Conservation (phyloP, 139 green algal genomes). For the Deuterostichococcus epilithicus region DNA sequence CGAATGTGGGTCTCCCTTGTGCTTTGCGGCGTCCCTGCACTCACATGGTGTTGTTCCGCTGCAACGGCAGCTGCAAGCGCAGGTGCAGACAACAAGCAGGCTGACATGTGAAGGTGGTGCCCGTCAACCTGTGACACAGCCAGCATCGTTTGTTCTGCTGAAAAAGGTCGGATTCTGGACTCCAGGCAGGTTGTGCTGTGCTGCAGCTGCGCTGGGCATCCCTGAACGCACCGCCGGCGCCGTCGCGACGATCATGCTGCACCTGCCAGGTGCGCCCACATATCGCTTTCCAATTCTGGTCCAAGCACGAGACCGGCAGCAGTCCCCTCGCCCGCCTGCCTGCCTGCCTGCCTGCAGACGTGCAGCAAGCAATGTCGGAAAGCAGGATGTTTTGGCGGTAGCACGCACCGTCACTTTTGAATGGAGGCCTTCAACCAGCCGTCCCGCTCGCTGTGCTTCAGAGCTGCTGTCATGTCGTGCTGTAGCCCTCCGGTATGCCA, state of each 20-base stretch:
- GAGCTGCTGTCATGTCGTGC: background rate
- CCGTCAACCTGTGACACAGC: background rate
- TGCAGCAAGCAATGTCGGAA: background rate
- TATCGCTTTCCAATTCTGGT: background rate
- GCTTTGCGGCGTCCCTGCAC: too few relatives aligned
- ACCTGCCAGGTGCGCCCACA: background rate
- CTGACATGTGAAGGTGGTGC: background rate
- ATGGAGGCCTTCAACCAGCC: background rate
- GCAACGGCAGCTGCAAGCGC: background rate
- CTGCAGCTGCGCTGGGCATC: background rate
- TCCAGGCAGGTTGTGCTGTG: background rate
- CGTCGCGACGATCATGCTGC: slow-evolving; percentile 6
- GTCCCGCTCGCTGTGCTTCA: background rate
- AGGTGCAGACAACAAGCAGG: background rate
- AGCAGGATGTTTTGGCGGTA: background rate
- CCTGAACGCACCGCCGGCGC: slow-evolving; percentile 2
- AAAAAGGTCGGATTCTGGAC: background rate
- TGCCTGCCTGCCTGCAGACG: background rate
- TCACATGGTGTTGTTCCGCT: background rate
- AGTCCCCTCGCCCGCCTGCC: background rate
- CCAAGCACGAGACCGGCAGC: background rate
- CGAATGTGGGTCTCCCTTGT: background rate
- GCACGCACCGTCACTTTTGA: background rate
- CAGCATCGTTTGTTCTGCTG: background rate
- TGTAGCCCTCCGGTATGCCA: background rate